Base-by-base conservation (phyloP, 1,284 basidiomycete genomes). In the Fomitopsis schrenkii region DNA sequence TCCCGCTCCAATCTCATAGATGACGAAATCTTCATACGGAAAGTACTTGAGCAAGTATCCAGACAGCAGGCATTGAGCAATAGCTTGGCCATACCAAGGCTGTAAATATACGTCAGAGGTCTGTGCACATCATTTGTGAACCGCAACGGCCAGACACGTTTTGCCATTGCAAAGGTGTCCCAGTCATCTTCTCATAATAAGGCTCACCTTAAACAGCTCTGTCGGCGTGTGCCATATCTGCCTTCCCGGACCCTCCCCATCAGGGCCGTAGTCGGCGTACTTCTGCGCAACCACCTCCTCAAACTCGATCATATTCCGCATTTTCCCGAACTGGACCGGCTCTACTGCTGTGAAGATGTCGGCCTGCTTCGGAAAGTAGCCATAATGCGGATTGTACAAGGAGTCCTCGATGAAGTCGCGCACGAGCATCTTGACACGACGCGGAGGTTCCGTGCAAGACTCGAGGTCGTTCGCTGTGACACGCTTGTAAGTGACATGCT, bases 151-250 rank as follows among this genome's bases (percentile, higher is more conserved):
- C 35, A 6, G 10, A 12, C 6, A 12, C 38, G 38, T 40, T 40
- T 8, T 4, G 9, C 38, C 38, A 40, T 40, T 40, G 14, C 9
- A 15, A 40, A 3, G 38, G 38, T 40, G 14, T 40, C 38, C 38
- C 6, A 36, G 35, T 12, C 10, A 30, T 12, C 15, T 26, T 30
- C 5, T 12, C 4, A 12, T 15, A 4, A 28, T 6, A 28, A 9
- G 10, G 74, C 84, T 63, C 70, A 95, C 96, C 84, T 97, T 95
- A 83, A 99, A 98, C 44, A 99, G 79, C 74, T 99, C 97, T 1
- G 95, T 98, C 0, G 97, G 97, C 0, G 97, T 99, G 77, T 99
- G 97, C 97, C 97, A 99, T 59, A 99, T 83, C 75, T 99, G 97
- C 68, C 87, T 83, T 5, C 95, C 95, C 15, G 91, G 86, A 3